Conservation (phyloP, 805 yeast genomes). For the Saccharomycopsis fibuligera region DNA sequence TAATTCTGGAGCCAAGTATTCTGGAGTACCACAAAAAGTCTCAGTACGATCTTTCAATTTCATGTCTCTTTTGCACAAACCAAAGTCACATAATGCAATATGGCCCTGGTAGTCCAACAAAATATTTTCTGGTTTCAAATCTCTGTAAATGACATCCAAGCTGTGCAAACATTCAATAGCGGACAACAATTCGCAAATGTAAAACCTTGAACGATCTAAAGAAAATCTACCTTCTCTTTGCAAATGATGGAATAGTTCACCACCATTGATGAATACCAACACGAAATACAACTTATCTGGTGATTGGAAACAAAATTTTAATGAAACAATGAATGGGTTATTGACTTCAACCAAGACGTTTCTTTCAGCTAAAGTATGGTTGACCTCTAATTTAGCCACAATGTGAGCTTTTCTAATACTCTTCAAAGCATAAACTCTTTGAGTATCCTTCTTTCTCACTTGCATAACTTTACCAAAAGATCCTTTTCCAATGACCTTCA, state of each 20-base stretch:
- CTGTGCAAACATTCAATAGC: constrained; percentile 91
- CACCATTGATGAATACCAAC: constrained; percentile 91
- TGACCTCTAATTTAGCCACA: constrained; percentile 89
- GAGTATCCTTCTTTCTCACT: constrained; percentile 91
- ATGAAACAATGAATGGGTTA: constrained; percentile 93
- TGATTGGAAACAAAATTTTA: constrained; percentile 94
- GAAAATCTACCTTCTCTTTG: constrained; percentile 80
- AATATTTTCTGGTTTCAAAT: constrained; percentile 93
- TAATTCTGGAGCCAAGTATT: constrained; percentile 92
- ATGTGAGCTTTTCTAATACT: constrained; percentile 92
- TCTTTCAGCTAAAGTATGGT: constrained; percentile 93
- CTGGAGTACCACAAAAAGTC: constrained; percentile 98
- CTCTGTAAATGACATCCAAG: constrained; percentile 89
- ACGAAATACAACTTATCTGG: constrained; percentile 92
- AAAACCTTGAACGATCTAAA: constrained; percentile 83
- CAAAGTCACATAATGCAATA: constrained; percentile 95
- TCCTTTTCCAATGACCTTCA: constrained; percentile 96
- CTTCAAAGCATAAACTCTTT: constrained; percentile 89
- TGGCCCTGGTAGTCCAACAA: constrained; percentile 94
- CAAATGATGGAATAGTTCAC: constrained; percentile 90
- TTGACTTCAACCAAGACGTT: constrained; percentile 89
- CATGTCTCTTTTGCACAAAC: constrained; percentile 94
- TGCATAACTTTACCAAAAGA: constrained; percentile 99
- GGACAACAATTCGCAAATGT: constrained; percentile 87
- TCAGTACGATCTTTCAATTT: constrained; percentile 77